These are phyloP conservation scores for Anacardium occidentale DNA, from an alignment of 345 rosid species.

Conservation along the genomic window DNA sequence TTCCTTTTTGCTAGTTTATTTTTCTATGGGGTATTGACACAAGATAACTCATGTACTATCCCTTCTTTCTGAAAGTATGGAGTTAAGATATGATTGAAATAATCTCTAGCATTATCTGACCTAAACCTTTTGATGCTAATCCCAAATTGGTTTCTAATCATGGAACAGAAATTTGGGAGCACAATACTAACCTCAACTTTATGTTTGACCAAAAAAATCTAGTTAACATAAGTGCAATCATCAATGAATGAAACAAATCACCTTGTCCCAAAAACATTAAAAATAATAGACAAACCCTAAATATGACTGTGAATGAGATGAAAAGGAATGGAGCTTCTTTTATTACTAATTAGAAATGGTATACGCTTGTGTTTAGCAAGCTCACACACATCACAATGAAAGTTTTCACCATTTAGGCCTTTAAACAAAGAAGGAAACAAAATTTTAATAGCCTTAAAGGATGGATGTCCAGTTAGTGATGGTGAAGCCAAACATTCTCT, in stretches of 20 bases:
- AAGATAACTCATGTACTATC: not conserved
- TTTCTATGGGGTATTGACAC: not conserved
- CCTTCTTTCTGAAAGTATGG: not conserved
- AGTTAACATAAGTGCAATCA: not conserved
- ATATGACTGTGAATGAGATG: not conserved
- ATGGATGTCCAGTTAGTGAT: not conserved
- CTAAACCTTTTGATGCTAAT: not conserved
- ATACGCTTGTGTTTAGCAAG: not conserved
- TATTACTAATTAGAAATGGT: not conserved
- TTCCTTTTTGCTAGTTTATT: no score
- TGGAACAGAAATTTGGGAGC: not conserved
- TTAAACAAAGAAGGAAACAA: not conserved
- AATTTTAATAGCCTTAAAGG: not conserved
- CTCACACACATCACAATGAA: not conserved
- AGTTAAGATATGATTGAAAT: not conserved
- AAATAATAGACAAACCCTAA: not conserved
- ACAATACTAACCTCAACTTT: not conserved
- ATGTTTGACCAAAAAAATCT: not conserved
- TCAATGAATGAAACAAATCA: not conserved
- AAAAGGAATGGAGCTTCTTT: not conserved
- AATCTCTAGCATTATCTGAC: not conserved
- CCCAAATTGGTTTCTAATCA: not conserved
- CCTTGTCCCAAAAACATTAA: not conserved
- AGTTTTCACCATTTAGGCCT: no score
- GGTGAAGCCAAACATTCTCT: no score